Conservation (phyloP, 305 asterid genomes). For the Petunia hybrid region DNA sequence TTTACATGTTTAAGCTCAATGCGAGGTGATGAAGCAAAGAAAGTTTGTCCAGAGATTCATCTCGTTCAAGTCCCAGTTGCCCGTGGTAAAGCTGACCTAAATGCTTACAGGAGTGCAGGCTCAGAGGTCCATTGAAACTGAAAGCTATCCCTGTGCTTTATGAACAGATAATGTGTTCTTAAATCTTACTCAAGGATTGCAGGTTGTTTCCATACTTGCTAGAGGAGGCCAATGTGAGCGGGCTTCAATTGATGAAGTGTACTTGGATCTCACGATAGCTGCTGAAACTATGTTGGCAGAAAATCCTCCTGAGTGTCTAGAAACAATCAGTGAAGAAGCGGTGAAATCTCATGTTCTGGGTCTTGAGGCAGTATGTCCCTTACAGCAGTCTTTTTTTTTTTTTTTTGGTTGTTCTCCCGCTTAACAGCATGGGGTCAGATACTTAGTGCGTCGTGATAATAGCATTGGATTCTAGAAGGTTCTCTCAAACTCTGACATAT, state of each 20-base stretch:
- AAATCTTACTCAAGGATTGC: slow-evolving; percentile 36
- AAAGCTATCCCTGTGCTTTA: slow-evolving; percentile 24
- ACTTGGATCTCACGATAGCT: slow-evolving; percentile 94
- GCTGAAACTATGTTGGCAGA: slow-evolving; percentile 80
- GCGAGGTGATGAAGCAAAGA: slow-evolving; percentile 95
- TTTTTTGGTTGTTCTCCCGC: not conserved
- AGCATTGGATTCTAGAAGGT: not conserved
- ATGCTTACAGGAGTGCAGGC: slow-evolving; percentile 84
- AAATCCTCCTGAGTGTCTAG: slow-evolving; percentile 56
- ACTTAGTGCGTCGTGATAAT: not conserved
- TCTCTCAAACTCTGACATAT: not conserved
- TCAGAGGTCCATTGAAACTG: slow-evolving; percentile 70
- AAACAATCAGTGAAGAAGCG: slow-evolving; percentile 72
- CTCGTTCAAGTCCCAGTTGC: slow-evolving; percentile 98
- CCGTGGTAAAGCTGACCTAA: slow-evolving; percentile 96
- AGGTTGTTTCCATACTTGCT: slow-evolving; percentile 93
- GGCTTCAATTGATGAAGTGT: slow-evolving; percentile 98
- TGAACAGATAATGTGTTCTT: not conserved
- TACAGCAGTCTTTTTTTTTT: not conserved
- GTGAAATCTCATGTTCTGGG: slow-evolving; percentile 83
- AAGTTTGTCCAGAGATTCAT: slow-evolving; percentile 85
- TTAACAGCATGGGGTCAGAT: not conserved
- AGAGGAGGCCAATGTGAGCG: slow-evolving; percentile 90
- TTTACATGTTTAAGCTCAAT: slow-evolving; percentile 62
- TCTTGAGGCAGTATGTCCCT: slow-evolving; percentile 58